A percentile compares a stretch with the other conserved stretches of the same genome.
phyloP scores from a whole-genome alignment of 2,329 filamentous ascomycete species.

The Colletotrichum sp. region DNA sequence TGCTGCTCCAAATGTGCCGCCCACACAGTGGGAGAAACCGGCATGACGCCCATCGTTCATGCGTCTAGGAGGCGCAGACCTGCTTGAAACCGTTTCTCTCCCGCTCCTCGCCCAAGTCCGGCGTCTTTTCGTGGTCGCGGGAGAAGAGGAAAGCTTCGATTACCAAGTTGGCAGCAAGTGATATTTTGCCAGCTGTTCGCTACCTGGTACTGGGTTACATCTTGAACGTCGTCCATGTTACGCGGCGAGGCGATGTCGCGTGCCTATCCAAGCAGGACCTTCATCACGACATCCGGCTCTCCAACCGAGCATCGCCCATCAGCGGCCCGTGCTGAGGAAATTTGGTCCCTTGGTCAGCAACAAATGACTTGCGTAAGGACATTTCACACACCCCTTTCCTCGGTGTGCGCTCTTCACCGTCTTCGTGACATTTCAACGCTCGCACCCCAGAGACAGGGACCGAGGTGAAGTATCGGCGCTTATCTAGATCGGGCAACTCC shows the following conservation, averaged over 20 bases:
- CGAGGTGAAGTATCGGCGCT: not conserved
- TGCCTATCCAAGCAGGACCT: not conserved
- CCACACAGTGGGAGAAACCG: constrained; percentile 3
- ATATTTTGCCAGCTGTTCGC: not conserved
- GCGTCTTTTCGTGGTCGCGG: not conserved
- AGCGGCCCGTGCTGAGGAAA: not conserved
- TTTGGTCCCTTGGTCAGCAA: not conserved
- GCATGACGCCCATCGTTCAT: constrained; percentile 10
- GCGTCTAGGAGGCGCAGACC: constrained; percentile 10
- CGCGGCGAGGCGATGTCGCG: not conserved
- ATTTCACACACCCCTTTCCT: not conserved
- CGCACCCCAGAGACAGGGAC: not conserved
- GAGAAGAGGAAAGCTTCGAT: not conserved
- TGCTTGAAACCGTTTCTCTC: constrained; percentile 14
- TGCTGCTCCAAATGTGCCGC: not conserved
- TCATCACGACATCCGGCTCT: not conserved
- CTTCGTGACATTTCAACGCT: not conserved
- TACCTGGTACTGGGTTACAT: not conserved
- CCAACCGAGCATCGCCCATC: not conserved
- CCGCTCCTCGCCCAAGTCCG: not conserved
- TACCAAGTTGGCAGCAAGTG: not conserved
- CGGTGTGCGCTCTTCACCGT: not conserved
- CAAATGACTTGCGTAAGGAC: not conserved
- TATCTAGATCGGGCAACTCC: constrained; percentile 6
- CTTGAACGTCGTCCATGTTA: not conserved